Percentiles rank a stretch among this genome's conserved stretches.
Conservation (phyloP, 768 basidiomycete species). For the Hortiboletus flavorubellus region DNA sequence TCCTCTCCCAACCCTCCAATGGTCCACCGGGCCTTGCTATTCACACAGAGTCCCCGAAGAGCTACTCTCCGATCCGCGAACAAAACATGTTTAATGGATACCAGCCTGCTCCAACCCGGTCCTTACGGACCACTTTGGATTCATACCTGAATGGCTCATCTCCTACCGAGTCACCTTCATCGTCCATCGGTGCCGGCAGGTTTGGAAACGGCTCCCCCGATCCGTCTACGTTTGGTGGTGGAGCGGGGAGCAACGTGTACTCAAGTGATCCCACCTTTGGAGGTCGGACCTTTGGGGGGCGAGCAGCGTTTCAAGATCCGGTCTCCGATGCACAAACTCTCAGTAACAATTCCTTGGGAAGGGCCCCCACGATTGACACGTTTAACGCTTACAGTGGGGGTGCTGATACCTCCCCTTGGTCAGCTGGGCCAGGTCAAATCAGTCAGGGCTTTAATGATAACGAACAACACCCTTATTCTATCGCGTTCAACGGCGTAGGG, state of each 20-base stretch:
- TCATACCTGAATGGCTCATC: conserved; percentile 53
- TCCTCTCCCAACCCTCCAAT: conserved; percentile 49
- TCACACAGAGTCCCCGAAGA: conserved; percentile 48
- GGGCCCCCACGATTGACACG: conserved; percentile 37
- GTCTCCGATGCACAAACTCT: conserved; percentile 39
- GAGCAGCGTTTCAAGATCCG: conserved; percentile 40
- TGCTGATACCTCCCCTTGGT: conserved; percentile 34
- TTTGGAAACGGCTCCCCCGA: conserved; percentile 72
- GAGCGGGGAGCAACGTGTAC: conserved; percentile 37
- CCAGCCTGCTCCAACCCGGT: conserved; percentile 64
- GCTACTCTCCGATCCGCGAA: conserved; percentile 38
- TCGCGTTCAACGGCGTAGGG: conserved; percentile 22
- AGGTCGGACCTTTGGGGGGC: conserved; percentile 33
- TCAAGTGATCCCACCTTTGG: conserved; percentile 36
- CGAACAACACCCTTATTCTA: conserved; percentile 24
- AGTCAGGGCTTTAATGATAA: conserved; percentile 18
- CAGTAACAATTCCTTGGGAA: conserved; percentile 31
- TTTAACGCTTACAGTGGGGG: conserved; percentile 36
- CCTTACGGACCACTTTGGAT: conserved; percentile 64
- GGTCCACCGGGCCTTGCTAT: conserved; percentile 55
- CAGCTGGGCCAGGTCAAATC: conserved; percentile 24
- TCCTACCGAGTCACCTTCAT: conserved; percentile 67
- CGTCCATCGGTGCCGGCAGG: conserved; percentile 61
- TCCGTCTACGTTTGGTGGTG: conserved; percentile 51
- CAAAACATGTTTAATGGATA: conserved; percentile 44